Conservation (phyloP, 2,329 filamentous ascomycete species). For the Fusarium coffeatum region DNA sequence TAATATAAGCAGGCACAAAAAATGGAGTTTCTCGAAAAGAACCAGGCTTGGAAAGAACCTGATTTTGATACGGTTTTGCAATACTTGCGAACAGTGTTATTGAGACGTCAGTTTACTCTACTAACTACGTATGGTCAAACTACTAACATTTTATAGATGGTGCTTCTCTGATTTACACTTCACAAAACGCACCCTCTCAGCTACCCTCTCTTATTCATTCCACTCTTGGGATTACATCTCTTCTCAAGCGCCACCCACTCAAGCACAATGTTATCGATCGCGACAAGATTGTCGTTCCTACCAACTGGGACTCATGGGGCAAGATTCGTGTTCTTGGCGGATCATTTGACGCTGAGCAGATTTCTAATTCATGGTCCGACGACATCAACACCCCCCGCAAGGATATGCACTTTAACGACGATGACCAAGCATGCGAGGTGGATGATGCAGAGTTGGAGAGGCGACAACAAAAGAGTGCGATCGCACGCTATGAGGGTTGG, state of each 20-base stretch:
- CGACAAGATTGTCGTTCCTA: conserved; percentile 92
- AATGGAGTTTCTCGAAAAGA: conserved; percentile 90
- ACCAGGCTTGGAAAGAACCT: conserved; percentile 92
- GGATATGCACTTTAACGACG: conserved; percentile 41
- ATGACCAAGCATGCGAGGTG: conserved; percentile 41
- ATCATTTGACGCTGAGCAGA: conserved; percentile 88
- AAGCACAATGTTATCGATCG: conserved; percentile 94
- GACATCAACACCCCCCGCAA: conserved; percentile 73
- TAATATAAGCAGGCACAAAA: conserved; percentile 74
- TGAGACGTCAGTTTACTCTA: conserved; percentile 73
- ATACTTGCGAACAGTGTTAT: conserved; percentile 86
- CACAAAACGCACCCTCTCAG: conserved; percentile 79
- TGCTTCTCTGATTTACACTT: conserved; percentile 86
- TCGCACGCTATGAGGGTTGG: conserved; percentile 80
- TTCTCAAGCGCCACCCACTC: conserved; percentile 80
- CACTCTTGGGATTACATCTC: conserved; percentile 85
- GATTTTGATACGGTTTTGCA: conserved; percentile 97
- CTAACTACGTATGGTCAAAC: neutral
- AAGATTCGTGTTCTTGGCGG: conserved; percentile 94
- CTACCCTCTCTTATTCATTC: conserved; percentile 85
- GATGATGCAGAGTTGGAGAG: conserved; percentile 41
- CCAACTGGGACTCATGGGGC: conserved; percentile 98
- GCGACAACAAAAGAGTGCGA: conserved; percentile 66
- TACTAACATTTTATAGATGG: conserved; percentile 68
- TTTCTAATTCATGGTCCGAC: conserved; percentile 86